A percentile compares a stretch with the other conserved stretches of the same genome.
phyloP scores from a whole-genome alignment of 805 yeast species.

The Scheffersomyces coipomensis region DNA sequence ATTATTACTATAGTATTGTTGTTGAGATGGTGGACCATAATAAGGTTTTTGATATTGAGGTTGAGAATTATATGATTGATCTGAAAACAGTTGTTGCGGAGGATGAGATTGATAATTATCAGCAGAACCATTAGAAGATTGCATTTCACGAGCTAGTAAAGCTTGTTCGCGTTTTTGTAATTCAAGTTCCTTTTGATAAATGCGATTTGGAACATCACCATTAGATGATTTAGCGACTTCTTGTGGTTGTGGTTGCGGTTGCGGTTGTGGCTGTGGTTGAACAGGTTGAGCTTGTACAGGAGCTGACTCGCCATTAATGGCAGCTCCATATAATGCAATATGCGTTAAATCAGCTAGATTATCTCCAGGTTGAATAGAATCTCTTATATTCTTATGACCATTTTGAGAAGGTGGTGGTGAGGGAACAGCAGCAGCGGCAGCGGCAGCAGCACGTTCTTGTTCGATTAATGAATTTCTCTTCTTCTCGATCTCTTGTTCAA shows the following conservation, averaged over 20 bases:
- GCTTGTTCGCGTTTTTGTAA: slow-evolving; percentile 26
- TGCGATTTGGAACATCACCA: slow-evolving; percentile 11
- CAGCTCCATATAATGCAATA: slow-evolving; percentile 37
- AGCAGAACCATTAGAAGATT: not conserved
- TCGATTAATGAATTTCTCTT: slow-evolving; percentile 1
- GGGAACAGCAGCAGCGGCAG: slow-evolving; percentile 6
- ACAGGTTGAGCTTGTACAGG: not conserved
- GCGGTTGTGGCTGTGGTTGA: too few relatives aligned
- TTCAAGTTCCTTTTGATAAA: slow-evolving; percentile 21
- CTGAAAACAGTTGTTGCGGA: slow-evolving; percentile 4
- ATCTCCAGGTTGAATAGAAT: slow-evolving; percentile 17
- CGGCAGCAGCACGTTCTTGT: not conserved
- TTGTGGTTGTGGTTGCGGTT: not conserved
- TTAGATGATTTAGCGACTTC: slow-evolving; percentile 1
- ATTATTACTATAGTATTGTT: slow-evolving; percentile 7
- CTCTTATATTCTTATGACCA: slow-evolving; percentile 2
- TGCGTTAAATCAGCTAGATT: slow-evolving; percentile 36
- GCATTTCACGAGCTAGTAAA: slow-evolving; percentile 13
- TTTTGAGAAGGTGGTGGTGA: slow-evolving; percentile 8
- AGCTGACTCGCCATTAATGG: slow-evolving; percentile 23
- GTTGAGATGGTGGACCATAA: slow-evolving; percentile 3
- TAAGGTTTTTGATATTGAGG: slow-evolving; percentile 2
- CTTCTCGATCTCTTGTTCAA: slow-evolving; percentile 4
- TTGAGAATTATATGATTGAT: slow-evolving; percentile 5
- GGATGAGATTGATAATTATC: slow-evolving; percentile 1